Evolutionary conservation across 345 rosid genomes (phyloP).

Genomic region (Syzygium aromaticum): DNA sequence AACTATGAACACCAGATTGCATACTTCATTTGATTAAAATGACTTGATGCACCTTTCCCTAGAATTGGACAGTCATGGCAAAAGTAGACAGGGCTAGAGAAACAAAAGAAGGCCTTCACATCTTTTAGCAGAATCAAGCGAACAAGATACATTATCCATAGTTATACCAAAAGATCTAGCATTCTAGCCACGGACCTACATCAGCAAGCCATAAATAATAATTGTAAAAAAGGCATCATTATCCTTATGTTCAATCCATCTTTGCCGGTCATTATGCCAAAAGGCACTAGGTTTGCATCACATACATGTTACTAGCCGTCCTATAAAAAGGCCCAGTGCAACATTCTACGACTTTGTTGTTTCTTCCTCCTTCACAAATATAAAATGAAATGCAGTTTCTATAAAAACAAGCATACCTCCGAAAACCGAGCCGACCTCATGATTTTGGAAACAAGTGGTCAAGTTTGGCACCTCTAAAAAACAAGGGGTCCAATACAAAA

Average conservation of each 20-base stretch:
- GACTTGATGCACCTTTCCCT: neutral
- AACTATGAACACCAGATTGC: neutral
- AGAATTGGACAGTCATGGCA: neutral
- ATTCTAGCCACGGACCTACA: neutral
- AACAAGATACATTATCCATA: neutral
- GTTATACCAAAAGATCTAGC: neutral
- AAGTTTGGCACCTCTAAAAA: neutral
- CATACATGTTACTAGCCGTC: neutral
- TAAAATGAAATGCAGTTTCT: neutral
- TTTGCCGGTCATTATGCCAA: neutral
- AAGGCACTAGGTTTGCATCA: neutral
- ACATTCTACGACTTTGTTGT: neutral
- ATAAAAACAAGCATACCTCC: neutral
- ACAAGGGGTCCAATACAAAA: neutral
- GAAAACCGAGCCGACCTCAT: neutral
- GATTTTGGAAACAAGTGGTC: neutral
- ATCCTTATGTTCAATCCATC: neutral
- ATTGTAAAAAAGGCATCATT: neutral
- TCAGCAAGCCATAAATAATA: neutral
- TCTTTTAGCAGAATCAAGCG: neutral
- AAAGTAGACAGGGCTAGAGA: neutral
- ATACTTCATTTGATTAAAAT: neutral
- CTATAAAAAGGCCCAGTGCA: neutral
- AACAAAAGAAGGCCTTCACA: neutral
- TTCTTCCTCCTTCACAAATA: neutral